Evolutionary conservation across 352 stramenopile species (phyloP), one percentile per base, ranked within the genome.

Genomic region (Pythium insidiosum): DNA sequence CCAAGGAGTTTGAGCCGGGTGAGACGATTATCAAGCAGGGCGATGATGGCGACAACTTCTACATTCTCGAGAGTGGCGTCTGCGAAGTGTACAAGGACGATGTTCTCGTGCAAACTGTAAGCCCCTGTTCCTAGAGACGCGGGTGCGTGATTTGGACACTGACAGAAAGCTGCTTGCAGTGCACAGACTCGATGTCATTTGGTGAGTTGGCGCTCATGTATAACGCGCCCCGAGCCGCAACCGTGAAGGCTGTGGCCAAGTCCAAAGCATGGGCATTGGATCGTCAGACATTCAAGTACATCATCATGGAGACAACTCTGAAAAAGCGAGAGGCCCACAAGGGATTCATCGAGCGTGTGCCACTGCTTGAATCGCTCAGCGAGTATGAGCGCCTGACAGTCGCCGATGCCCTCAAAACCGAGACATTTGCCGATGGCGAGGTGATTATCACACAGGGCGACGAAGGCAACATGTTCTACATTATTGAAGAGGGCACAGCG

Each of bases 191-290:
- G 2, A 84, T 88, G 59, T 94, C 88, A 7, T 99, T 99, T 73
- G 96, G 96, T 25, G 96, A 99, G 54, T 65, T 99, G 23, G 94
- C 94, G 10, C 75, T 99, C 20, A 95, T 99, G 86, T 98, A 98
- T 73, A 97, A 97, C 50, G 92, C 85, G 15, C 95, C 95, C 5
- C 90, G 95, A 43, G 91, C 94, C 20, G 96, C 95, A 20, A 98
- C 94, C 11, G 96, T 97, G 38, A 93, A 96, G 54, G 90, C 90
- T 5, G 76, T 84, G 21, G 68, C 88, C 50, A 60, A 80, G 43
- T 97, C 87, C 38, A 97, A 96, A 46, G 73, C 95, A 0, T 98
- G 94, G 94, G 83, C 78, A 37, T 73, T 94, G 22, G 83, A 94
- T 57, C 79, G 80, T 33, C 75, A 89, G 61, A 92, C 79, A 19